phyloP scores from a whole-genome alignment of 768 basidiomycete genomes.

The Trametes villosa region DNA sequence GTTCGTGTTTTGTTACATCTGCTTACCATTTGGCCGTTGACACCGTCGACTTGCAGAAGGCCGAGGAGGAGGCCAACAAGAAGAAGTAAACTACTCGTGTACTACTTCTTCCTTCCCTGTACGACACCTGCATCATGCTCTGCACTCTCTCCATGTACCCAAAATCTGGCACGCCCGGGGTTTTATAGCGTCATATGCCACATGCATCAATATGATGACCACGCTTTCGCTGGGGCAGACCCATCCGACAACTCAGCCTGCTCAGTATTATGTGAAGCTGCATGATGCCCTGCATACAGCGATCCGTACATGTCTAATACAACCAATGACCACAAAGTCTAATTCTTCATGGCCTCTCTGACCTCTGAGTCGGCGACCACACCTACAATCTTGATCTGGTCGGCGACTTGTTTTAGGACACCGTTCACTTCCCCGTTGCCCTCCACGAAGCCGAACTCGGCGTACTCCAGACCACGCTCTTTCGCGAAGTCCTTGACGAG shows the following conservation, averaged over 20 bases:
- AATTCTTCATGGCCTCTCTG: conserved; percentile 57
- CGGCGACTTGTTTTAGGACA: conserved; percentile 83
- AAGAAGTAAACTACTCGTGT: conserved; percentile 66
- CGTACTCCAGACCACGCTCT: conserved; percentile 84
- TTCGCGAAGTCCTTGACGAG: conserved; percentile 88
- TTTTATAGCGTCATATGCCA: conserved; percentile 39
- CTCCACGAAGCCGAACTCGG: conserved; percentile 87
- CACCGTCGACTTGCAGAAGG: conserved; percentile 56
- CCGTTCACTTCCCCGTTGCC: conserved; percentile 85
- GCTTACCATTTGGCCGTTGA: conserved; percentile 14
- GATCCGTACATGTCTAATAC: too few relatives aligned
- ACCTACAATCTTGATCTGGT: conserved; percentile 83
- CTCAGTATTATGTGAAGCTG: background rate
- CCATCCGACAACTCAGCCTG: background rate
- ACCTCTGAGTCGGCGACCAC: conserved; percentile 81
- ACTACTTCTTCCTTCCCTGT: conserved; percentile 24
- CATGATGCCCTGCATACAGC: background rate
- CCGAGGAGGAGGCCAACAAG: conserved; percentile 91
- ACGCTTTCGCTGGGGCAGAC: conserved; percentile 13
- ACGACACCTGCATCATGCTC: conserved; percentile 28
- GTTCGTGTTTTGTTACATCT: conserved; percentile 46
- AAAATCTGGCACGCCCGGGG: conserved; percentile 42
- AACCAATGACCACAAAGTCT: background rate
- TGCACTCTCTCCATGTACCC: conserved; percentile 35
- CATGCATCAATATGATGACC: conserved; percentile 37